Percentiles rank a stretch among this genome's conserved stretches.
phyloP scores from a whole-genome alignment of 176 grass and related monocot genomes.

The Juncus effusus region DNA sequence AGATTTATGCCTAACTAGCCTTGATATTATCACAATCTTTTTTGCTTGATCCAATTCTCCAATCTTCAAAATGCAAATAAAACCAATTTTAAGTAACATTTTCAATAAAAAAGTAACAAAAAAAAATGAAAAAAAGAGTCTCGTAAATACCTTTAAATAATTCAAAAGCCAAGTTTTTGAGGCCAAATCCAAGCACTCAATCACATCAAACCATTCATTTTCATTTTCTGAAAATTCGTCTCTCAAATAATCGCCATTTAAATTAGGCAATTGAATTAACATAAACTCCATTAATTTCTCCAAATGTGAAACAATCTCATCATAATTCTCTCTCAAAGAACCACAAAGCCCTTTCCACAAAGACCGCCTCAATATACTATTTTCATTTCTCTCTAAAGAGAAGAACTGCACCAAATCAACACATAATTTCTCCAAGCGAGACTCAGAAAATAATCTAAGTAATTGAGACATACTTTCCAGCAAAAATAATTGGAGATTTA shows the following conservation, averaged over 20 bases:
- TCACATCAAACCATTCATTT: constrained; percentile 65
- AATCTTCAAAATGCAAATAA: constrained; percentile 47
- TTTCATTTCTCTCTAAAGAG: constrained; percentile 38
- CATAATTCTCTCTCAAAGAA: constrained; percentile 47
- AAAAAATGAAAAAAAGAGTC: neutral
- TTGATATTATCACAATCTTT: constrained; percentile 64
- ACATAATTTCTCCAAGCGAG: constrained; percentile 67
- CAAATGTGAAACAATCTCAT: constrained; percentile 43
- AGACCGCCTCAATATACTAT: constrained; percentile 61
- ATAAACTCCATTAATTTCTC: constrained; percentile 61
- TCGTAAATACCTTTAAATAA: constrained; percentile 49
- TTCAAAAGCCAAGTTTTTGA: constrained; percentile 51
- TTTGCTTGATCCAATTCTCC: constrained; percentile 45
- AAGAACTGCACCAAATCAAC: constrained; percentile 62
- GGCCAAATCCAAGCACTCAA: constrained; percentile 49
- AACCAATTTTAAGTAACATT: neutral
- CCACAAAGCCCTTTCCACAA: constrained; percentile 68
- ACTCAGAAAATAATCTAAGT: constrained; percentile 65
- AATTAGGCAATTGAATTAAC: constrained; percentile 50
- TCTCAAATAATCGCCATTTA: constrained; percentile 32
- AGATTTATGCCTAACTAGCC: constrained; percentile 40
- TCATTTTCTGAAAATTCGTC: constrained; percentile 21
- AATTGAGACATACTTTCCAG: constrained; percentile 56
- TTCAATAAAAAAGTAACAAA: neutral
- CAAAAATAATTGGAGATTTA: constrained; percentile 53